Evolutionary conservation across 2,329 filamentous ascomycete species (phyloP).

Genomic region (Alternaria rosae): DNA sequence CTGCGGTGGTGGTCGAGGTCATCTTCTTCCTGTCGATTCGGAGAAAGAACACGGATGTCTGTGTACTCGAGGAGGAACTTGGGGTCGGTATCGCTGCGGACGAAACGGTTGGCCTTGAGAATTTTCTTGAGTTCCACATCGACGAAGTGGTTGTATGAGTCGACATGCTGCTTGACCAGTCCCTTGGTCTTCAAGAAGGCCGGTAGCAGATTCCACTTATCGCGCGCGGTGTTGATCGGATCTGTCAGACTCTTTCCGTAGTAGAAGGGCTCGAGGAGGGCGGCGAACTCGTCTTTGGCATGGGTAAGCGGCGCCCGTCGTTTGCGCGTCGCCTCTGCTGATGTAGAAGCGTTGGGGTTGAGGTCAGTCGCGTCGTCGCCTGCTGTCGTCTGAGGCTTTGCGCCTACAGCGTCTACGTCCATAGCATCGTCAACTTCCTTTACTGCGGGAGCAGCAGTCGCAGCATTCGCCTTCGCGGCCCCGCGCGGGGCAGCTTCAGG

Average conservation of each 20-base stretch:
- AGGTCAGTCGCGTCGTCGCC: slow-evolving; percentile 21
- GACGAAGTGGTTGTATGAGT: slow-evolving; percentile 98
- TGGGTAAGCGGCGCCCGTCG: slow-evolving; percentile 38
- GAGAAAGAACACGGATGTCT: slow-evolving; percentile 85
- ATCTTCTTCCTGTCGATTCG: slow-evolving; percentile 79
- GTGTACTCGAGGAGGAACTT: slow-evolving; percentile 91
- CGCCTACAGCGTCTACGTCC: slow-evolving; percentile 16
- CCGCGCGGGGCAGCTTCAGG: slow-evolving; percentile 44
- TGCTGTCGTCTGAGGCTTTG: slow-evolving; percentile 9
- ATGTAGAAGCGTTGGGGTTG: slow-evolving; percentile 28
- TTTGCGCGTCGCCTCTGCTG: slow-evolving; percentile 36
- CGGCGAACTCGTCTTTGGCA: slow-evolving; percentile 64
- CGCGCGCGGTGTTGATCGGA: slow-evolving; percentile 74
- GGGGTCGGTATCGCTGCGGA: slow-evolving; percentile 90
- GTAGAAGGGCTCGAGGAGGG: slow-evolving; percentile 73
- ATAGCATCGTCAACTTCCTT: slow-evolving; percentile 19
- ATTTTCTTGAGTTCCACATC: slow-evolving; percentile 98
- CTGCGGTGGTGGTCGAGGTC: slow-evolving; percentile 61
- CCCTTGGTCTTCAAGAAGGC: slow-evolving; percentile 99
- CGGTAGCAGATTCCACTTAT: slow-evolving; percentile 96
- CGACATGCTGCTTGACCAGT: slow-evolving; percentile 95
- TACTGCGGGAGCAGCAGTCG: slow-evolving; percentile 19
- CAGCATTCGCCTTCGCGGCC: slow-evolving; percentile 35
- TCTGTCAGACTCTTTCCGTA: slow-evolving; percentile 72
- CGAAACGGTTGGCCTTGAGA: slow-evolving; percentile 85